Base-by-base conservation (phyloP, 805 yeast species). In the Cyberlindnera misumaiensis region DNA sequence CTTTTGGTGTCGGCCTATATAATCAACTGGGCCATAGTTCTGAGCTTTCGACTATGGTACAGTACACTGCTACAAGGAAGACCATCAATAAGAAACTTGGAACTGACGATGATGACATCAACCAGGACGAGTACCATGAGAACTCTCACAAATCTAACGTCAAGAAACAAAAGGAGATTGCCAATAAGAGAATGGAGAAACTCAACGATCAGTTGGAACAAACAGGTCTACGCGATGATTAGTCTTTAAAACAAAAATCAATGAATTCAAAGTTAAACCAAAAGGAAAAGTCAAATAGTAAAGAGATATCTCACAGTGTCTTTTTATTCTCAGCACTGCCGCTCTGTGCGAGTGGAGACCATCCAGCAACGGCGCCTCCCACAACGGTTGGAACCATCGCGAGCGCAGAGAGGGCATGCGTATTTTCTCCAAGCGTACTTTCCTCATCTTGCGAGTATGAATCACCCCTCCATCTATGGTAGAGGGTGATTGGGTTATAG, bases 291-390 rank as follows among this genome's bases (percentile, higher is more conserved):
- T 20, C 12, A 24, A 11, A 31, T 11, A 22, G 12, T 25, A n/a
- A n/a, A n/a, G n/a, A 17, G 14, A 30, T 13, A 20, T 6, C n/a
- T 30, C 32, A 32, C 12, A 9, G 6, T 12, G 11, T 33, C 35
- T 39, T 29, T 30, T 38, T 33, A 17, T 31, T 27, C 15, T 34
- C 38, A 28, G 34, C 28, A 20, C 24, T 20, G 24, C 8, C 24
- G 24, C 24, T 5, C 14, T 24, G 35, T 6, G 46, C 38, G 35
- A 45, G 25, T n/a, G 50, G 50, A 6, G 64, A 59, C 73, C 73
- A 68, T 5, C 79, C 79, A 12, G 76, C 78, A 32, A 73, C 68
- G 4, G 79, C 78, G 28, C 79, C 79, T 22, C 77, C 75, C 10
- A 73, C 76, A 38, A 72, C 63, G 13, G 74, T 67, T 1, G 79